Conservation (phyloP, 345 rosid genomes). For the Brassica nigra region DNA sequence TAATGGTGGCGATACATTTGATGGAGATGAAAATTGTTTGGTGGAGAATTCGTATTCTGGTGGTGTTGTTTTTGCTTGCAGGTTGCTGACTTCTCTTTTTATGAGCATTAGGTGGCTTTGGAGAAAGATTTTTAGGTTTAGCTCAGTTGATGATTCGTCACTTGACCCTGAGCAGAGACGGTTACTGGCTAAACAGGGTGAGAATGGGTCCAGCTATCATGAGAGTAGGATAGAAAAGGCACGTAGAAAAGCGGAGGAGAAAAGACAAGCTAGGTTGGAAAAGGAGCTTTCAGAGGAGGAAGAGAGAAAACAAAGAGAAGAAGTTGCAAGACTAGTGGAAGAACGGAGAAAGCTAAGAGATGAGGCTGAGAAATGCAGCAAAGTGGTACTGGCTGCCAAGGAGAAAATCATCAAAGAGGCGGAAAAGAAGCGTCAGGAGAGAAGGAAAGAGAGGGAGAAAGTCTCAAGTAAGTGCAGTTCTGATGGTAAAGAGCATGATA, state of each 20-base stretch:
- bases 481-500: constrained; percentile 86
- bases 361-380: constrained; percentile 72
- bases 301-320: constrained; percentile 95
- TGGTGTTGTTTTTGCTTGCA: constrained; percentile 57
- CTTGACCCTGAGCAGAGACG: constrained; percentile 62
- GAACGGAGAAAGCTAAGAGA: constrained; percentile 88
- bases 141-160: constrained; percentile 64
- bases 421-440: constrained; percentile 79
- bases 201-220: constrained; percentile 57
- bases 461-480: constrained; percentile 91
- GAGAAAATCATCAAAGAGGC: constrained; percentile 67
- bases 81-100: constrained; percentile 69
- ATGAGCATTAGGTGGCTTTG: constrained; percentile 89
- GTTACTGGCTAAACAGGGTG: constrained; percentile 67
- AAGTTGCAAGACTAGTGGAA: constrained; percentile 91
- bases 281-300: constrained; percentile 87
- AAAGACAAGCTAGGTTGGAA: constrained; percentile 92
- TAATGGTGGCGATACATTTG: constrained; percentile 40
- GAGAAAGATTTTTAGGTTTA: constrained; percentile 87
- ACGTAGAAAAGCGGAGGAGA: constrained; percentile 96
- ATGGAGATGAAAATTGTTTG: constrained; percentile 78
- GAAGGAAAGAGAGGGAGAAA: constrained; percentile 87
- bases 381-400: constrained; percentile 49
- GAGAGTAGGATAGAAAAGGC: constrained; percentile 90
- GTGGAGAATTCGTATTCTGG: constrained; percentile 79